Conservation (phyloP, 1,139 yeast genomes). For the Diutina siamensis region DNA sequence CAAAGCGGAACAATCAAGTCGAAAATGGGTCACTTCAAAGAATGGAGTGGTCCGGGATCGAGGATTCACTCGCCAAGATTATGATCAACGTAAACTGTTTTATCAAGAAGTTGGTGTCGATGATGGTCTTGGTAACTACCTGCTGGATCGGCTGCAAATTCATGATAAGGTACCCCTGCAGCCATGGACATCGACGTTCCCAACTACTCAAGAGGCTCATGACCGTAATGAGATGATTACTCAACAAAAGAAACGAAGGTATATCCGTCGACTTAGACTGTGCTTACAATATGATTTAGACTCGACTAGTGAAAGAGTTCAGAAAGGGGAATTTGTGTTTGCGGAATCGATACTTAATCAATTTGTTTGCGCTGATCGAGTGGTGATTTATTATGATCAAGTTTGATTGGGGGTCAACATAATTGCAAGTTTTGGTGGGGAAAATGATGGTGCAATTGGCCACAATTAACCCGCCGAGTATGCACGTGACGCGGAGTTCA, state of each 20-base stretch:
- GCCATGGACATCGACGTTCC: not conserved
- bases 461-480: too few relatives aligned
- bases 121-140: not conserved
- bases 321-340: not conserved
- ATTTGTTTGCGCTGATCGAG: not conserved
- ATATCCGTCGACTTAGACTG: not conserved
- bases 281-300: not conserved
- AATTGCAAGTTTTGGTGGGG: too few relatives aligned
- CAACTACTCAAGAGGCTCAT: not conserved
- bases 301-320: not conserved
- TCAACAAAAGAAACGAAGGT: not conserved
- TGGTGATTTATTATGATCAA: not conserved
- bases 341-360: not conserved
- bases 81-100: not conserved
- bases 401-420: not conserved
- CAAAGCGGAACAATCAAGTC: not conserved
- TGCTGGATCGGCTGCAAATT: not conserved
- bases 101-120: not conserved
- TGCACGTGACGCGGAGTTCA: too few relatives aligned
- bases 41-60: not conserved
- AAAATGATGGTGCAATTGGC: too few relatives aligned
- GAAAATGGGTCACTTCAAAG: not conserved
- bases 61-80: not conserved
- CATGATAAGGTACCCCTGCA: constrained; percentile 4
- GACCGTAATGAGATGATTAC: not conserved